Evolutionary conservation across 169 alveolate species (phyloP).

Genomic region (Miamiensis avidus): DNA sequence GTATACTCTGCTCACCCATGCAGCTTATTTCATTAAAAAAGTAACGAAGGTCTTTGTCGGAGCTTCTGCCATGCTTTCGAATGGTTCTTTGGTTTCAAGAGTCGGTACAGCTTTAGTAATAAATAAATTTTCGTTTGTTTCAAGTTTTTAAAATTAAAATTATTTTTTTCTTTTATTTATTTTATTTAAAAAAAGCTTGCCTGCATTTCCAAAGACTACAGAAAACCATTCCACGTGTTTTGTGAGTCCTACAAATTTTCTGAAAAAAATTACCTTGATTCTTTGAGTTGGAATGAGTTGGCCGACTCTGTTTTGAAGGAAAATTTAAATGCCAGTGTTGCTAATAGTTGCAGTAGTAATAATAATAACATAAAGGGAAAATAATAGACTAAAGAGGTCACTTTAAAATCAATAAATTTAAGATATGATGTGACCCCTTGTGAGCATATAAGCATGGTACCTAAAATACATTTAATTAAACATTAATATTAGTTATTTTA

Average conservation of each 20-base stretch:
- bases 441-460: conserved; percentile 39
- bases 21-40: conserved; percentile 23
- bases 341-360: background rate
- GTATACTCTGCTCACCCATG: conserved; percentile 29
- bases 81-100: conserved; percentile 42
- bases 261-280: conserved; percentile 44
- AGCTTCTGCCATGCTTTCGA: conserved; percentile 42
- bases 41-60: conserved; percentile 42
- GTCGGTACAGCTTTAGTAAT: conserved; percentile 46
- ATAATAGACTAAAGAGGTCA: background rate
- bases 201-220: conserved; percentile 34
- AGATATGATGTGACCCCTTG: conserved; percentile 46
- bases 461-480: background rate
- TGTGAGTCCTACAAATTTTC: conserved; percentile 51
- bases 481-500: background rate
- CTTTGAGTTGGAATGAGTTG: conserved; percentile 45
- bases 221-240: conserved; percentile 46
- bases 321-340: too few relatives aligned
- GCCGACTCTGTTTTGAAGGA: background rate
- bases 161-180: background rate
- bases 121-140: background rate
- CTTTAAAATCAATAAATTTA: conserved; percentile 22
- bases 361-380: background rate
- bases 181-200: conserved; percentile 16
- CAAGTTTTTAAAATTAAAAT: background rate